Conservation (phyloP, 129 eudicot genomes). For the Flaveria sonorensis region DNA sequence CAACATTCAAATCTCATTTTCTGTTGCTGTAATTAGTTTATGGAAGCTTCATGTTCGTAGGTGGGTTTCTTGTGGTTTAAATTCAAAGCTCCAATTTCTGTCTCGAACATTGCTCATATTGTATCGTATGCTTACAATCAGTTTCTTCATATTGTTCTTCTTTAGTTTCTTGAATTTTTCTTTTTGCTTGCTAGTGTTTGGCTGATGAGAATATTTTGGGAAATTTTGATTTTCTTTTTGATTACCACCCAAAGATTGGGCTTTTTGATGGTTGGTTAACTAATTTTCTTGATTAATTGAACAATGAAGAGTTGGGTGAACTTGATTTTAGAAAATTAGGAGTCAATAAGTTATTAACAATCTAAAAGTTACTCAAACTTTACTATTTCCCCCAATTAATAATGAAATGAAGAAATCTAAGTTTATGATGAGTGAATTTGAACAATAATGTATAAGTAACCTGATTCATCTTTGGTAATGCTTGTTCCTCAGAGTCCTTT, state of each 20-base stretch:
- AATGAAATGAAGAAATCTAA: background rate
- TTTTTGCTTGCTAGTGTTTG: constrained; percentile 8
- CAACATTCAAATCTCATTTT: too few species aligned
- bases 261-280: constrained; percentile 1
- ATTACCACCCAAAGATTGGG: background rate
- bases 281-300: constrained; percentile 10
- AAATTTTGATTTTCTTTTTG: background rate
- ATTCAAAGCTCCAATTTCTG: too few species aligned
- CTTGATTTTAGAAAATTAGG: constrained; percentile 9
- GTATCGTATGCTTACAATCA: background rate
- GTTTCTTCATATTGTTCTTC: background rate
- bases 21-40: too few species aligned
- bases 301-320: constrained; percentile 7
- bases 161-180: background rate
- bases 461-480: too few species aligned
- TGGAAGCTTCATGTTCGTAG: too few species aligned
- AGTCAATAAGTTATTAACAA: background rate
- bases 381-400: background rate
- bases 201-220: constrained; percentile 8
- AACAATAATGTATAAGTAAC: too few species aligned
- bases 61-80: too few species aligned
- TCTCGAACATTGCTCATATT: too few species aligned
- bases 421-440: too few species aligned
- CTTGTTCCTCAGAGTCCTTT: background rate
- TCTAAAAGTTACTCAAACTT: constrained; percentile 12